Percentiles rank a stretch among this genome's conserved stretches.
Conservation (phyloP, 192 early-diverging fungal species). For the Linnemannia elongata region DNA sequence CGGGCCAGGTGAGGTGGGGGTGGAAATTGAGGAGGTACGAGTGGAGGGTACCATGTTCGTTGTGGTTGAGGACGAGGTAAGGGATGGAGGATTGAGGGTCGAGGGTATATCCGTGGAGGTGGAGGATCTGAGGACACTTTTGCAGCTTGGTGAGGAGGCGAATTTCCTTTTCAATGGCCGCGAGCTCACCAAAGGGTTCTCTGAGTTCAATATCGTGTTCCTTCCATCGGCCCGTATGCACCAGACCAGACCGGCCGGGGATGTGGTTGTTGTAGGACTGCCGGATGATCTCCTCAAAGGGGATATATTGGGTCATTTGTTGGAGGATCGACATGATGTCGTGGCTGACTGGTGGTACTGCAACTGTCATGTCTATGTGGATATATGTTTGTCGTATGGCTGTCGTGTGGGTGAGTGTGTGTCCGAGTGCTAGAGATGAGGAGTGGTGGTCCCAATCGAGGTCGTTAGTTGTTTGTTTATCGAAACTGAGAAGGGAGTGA, state of each 20-base stretch:
- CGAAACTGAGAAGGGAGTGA: not conserved
- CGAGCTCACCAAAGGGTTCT: constrained; percentile 29
- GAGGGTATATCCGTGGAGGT: constrained; percentile 42
- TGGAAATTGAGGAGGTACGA: constrained; percentile 50
- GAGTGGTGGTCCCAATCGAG: not conserved
- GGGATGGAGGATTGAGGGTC: constrained; percentile 25
- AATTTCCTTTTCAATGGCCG: constrained; percentile 33
- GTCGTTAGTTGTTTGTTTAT: not conserved
- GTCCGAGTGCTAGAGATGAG: not conserved
- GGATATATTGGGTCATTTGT: constrained; percentile 24
- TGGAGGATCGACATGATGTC: constrained; percentile 27
- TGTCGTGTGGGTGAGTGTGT: constrained; percentile 5
- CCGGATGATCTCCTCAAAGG: constrained; percentile 36
- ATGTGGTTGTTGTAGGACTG: constrained; percentile 29
- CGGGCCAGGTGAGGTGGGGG: constrained; percentile 51
- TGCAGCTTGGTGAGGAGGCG: constrained; percentile 24
- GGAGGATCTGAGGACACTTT: constrained; percentile 37
- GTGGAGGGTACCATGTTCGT: constrained; percentile 49
- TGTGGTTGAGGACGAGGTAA: constrained; percentile 42
- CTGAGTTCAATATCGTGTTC: constrained; percentile 38
- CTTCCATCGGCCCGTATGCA: constrained; percentile 46
- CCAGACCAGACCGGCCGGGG: constrained; percentile 32
- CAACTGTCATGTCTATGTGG: constrained; percentile 26
- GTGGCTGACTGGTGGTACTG: constrained; percentile 33
- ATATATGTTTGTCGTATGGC: not conserved